Evolutionary conservation across 2,329 filamentous ascomycete species (phyloP).

Genomic region (Whalleya microplaca): DNA sequence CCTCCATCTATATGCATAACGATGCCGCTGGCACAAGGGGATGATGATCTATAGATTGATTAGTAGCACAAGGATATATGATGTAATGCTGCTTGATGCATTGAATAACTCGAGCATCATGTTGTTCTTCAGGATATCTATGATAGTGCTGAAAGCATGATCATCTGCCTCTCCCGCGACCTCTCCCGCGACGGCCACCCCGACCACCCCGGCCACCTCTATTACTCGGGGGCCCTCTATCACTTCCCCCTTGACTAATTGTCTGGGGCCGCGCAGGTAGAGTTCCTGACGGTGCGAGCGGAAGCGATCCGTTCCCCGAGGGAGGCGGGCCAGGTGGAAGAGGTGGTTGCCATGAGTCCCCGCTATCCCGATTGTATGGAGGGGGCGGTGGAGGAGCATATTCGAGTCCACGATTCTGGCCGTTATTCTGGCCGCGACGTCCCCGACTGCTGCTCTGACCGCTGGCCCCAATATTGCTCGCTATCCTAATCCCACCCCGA

Average conservation of each 20-base stretch:
- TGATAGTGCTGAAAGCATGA: neutral
- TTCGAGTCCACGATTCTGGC: conserved; percentile 13
- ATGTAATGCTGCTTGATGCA: too few species aligned
- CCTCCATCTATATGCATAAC: too few species aligned
- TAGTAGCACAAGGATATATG: too few species aligned
- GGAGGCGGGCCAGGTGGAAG: conserved; percentile 32
- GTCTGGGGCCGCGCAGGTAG: conserved; percentile 30
- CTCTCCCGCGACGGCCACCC: conserved; percentile 1
- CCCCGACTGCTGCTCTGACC: conserved; percentile 8
- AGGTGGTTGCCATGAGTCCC: conserved; percentile 27
- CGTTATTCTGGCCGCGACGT: conserved; percentile 6
- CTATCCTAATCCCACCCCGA: conserved; percentile 33
- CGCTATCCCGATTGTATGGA: conserved; percentile 2
- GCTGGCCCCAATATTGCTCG: conserved; percentile 31
- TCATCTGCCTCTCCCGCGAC: neutral
- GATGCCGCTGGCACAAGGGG: too few species aligned
- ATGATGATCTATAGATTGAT: too few species aligned
- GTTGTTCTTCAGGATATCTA: too few species aligned
- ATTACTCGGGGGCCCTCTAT: neutral
- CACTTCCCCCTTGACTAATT: conserved; percentile 10
- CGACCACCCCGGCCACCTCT: conserved; percentile 37
- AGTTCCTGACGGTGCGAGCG: conserved; percentile 22
- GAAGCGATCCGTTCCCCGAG: conserved; percentile 15
- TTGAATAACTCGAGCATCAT: too few species aligned
- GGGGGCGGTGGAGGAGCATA: conserved; percentile 11